Conservation (phyloP, 2,329 filamentous ascomycete genomes). For the Trichoderma sp. region DNA sequence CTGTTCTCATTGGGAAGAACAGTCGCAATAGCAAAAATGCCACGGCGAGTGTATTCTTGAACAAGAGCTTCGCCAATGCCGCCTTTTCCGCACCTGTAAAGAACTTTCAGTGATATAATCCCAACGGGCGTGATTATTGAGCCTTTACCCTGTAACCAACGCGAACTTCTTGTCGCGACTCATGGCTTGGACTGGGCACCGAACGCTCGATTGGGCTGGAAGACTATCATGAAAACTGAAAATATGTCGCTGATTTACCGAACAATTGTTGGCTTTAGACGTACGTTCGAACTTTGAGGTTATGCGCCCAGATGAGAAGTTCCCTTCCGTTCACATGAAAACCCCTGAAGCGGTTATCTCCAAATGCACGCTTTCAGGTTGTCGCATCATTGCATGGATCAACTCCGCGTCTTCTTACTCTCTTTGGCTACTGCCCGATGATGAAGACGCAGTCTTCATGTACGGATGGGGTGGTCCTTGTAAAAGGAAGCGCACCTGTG, state of each 20-base stretch:
- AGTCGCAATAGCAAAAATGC: constrained; percentile 42
- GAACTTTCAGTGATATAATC: background rate
- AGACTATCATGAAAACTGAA: background rate
- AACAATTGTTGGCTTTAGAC: too few relatives aligned
- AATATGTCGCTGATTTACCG: background rate
- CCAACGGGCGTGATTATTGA: too few relatives aligned
- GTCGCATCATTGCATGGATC: background rate
- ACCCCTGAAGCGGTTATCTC: background rate
- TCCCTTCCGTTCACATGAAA: background rate
- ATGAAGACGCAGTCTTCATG: too few relatives aligned
- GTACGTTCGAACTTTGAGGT: too few relatives aligned
- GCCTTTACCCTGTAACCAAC: constrained; percentile 17
- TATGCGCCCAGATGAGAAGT: too few relatives aligned
- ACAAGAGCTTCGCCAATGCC: constrained; percentile 38
- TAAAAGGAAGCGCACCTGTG: too few relatives aligned
- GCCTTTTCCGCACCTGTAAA: constrained; percentile 28
- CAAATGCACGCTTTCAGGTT: background rate
- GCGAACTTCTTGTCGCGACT: constrained; percentile 6
- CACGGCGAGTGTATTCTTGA: constrained; percentile 31
- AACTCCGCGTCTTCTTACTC: background rate
- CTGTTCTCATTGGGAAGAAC: constrained; percentile 33
- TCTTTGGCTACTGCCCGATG: background rate
- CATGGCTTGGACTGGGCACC: background rate
- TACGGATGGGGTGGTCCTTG: background rate
- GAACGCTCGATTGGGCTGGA: background rate